Base-by-base conservation (phyloP, 305 asterid genomes). In the Rubia tinctorum region DNA sequence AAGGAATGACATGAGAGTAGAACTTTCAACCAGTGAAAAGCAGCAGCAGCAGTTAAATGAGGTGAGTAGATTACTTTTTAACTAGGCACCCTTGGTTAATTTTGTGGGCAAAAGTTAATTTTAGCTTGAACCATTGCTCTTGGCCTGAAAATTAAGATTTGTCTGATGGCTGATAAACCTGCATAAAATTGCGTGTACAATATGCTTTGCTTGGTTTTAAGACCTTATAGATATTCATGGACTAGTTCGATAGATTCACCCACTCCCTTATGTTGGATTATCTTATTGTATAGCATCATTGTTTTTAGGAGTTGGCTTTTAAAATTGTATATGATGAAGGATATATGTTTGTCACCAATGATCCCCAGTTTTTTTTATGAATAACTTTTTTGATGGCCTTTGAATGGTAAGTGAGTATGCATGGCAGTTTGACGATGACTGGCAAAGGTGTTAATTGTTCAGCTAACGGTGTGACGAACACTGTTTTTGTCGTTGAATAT, bases 61-160 rank as follows among this genome's bases (percentile, higher is more conserved):
- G 97, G 99, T 91, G 85, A 79, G 68, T 69, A 56, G 71, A 77
- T 74, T 84, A 74, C 72, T 61, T 66, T 78, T 66, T 39, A 27
- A 59, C 61, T 81, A 23, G 56, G 27, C 12, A 22, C 37, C 23
- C 39, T 68, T 13, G 25, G 25, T 69, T 7, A 23, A 14, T 51
- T 43, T 20, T 39, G 34, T 7, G 14, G 34, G 47, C 18, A 69
- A 30, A 9, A 17, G 11, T n/a, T 7, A 25, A 53, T 9, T 37
- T 22, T n/a, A 53, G 20, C 44, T 69, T 69, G 11, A 9, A 49
- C 10, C 20, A 30, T 27, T 15, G 45, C 30, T 49, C 18, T 27
- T 49, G 18, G 47, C 27, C 44, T 53, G 25, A 30, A 51, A 47
- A 27, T 30, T 39, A 1, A 7, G 1, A 0, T 8, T 13, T 25